A percentile compares a stretch with the other conserved stretches of the same genome.
phyloP scores from a whole-genome alignment of 257 asterid species.

The Salvia hispanica region DNA sequence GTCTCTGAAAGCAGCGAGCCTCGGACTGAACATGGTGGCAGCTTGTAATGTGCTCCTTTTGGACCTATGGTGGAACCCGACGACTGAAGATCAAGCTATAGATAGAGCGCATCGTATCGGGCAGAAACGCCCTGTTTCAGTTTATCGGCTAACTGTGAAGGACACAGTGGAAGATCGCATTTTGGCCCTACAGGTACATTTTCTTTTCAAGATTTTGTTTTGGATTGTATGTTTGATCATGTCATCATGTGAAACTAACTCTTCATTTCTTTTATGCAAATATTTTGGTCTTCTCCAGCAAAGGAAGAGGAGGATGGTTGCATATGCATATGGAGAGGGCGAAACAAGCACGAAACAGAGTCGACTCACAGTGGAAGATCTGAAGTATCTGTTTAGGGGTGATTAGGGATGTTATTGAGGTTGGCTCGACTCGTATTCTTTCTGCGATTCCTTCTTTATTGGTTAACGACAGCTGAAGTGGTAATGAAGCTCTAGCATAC shows the following conservation, averaged over 20 bases:
- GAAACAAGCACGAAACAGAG: constrained; percentile 70
- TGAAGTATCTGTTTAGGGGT: constrained; percentile 72
- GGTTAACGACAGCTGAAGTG: constrained; percentile 32
- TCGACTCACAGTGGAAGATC: constrained; percentile 84
- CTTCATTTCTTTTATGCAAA: constrained; percentile 1
- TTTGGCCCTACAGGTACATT: constrained; percentile 85
- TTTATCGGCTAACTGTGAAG: constrained; percentile 84
- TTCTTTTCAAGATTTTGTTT: background rate
- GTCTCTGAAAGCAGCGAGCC: constrained; percentile 98
- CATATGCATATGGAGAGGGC: constrained; percentile 93
- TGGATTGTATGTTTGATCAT: no score
- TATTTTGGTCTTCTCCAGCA: constrained; percentile 46
- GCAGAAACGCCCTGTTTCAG: constrained; percentile 92
- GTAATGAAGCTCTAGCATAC: constrained; percentile 17
- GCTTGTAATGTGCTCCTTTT: constrained; percentile 88
- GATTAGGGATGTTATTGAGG: constrained; percentile 18
- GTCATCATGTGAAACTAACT: no score
- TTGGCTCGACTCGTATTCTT: constrained; percentile 25
- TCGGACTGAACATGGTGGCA: constrained; percentile 96
- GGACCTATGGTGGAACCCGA: constrained; percentile 99
- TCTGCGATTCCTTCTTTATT: constrained; percentile 36
- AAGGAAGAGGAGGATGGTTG: constrained; percentile 92
- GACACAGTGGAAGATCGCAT: constrained; percentile 99
- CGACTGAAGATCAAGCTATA: constrained; percentile 98
- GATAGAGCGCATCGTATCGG: constrained; percentile 98